These are phyloP conservation scores for Microdochium nivale DNA, from an alignment of 2,329 filamentous ascomycete genomes.

Conservation along the genomic window DNA sequence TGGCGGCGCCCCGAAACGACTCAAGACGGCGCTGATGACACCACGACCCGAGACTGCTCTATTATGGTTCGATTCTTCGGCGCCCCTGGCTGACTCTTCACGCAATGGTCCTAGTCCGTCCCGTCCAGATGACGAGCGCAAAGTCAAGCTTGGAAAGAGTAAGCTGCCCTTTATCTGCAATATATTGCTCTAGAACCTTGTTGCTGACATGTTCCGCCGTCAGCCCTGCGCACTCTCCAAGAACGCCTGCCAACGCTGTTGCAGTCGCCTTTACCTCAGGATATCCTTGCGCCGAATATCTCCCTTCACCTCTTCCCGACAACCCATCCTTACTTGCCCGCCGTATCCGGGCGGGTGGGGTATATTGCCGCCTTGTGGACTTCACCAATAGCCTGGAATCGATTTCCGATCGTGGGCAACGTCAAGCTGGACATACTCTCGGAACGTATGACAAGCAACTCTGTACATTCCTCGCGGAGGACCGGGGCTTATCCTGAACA, in stretches of 20 bases:
- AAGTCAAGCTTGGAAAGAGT: slow-evolving; percentile 57
- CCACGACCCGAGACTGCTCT: slow-evolving; percentile 22
- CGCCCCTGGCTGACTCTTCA: slow-evolving; percentile 16
- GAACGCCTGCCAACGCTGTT: slow-evolving; percentile 59
- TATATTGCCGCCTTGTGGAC: slow-evolving; percentile 95
- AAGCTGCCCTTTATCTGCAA: too few species aligned
- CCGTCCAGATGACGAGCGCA: slow-evolving; percentile 43
- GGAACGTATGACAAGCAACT: slow-evolving; percentile 71
- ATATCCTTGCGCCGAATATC: slow-evolving; percentile 69
- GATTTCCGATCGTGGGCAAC: slow-evolving; percentile 83
- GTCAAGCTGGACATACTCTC: slow-evolving; percentile 81
- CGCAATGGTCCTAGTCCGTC: slow-evolving; percentile 10
- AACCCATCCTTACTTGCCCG: slow-evolving; percentile 81
- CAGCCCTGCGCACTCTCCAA: slow-evolving; percentile 58
- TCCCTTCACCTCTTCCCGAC: slow-evolving; percentile 62
- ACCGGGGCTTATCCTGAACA: slow-evolving; percentile 62
- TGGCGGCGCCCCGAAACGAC: not conserved
- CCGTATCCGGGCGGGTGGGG: slow-evolving; percentile 81
- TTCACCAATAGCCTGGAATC: slow-evolving; percentile 90
- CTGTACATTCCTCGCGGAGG: slow-evolving; percentile 35
- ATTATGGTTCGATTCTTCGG: slow-evolving; percentile 34
- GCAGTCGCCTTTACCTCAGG: slow-evolving; percentile 59
- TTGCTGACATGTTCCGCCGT: too few species aligned
- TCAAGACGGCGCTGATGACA: slow-evolving; percentile 1
- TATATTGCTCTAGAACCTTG: too few species aligned